A percentile compares a stretch with the other conserved stretches of the same genome.
phyloP scores from a whole-genome alignment of 768 basidiomycete genomes.

The Lyophyllum semitale region DNA sequence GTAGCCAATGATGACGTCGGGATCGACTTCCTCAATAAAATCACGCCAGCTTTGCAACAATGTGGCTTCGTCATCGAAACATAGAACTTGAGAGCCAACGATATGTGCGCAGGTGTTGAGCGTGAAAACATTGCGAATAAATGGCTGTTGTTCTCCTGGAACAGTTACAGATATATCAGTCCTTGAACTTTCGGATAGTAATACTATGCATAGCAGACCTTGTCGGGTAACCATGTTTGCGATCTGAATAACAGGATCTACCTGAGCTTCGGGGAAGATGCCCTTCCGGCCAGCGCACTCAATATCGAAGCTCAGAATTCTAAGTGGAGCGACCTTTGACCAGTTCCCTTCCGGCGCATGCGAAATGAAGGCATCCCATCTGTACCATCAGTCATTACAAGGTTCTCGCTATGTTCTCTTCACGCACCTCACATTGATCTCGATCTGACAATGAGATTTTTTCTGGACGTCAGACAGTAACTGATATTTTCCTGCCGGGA shows the following conservation, averaged over 20 bases:
- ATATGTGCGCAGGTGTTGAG: slow-evolving; percentile 94
- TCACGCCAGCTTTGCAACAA: slow-evolving; percentile 87
- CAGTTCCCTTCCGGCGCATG: slow-evolving; percentile 91
- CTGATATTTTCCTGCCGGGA: slow-evolving; percentile 80
- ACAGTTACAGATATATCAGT: slow-evolving; percentile 5
- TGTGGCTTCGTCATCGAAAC: slow-evolving; percentile 71
- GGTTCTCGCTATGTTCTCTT: not conserved
- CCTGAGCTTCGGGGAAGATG: slow-evolving; percentile 89
- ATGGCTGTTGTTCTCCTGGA: slow-evolving; percentile 87
- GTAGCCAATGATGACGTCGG: slow-evolving; percentile 96
- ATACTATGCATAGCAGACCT: slow-evolving; percentile 49
- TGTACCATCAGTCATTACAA: slow-evolving; percentile 27
- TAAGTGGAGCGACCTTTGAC: slow-evolving; percentile 89
- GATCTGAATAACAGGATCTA: slow-evolving; percentile 97
- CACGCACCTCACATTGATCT: slow-evolving; percentile 73
- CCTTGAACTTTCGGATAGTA: not conserved
- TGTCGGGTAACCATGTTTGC: slow-evolving; percentile 99
- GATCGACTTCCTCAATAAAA: slow-evolving; percentile 88
- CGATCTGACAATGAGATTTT: slow-evolving; percentile 86
- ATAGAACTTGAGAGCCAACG: slow-evolving; percentile 95
- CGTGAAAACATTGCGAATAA: slow-evolving; percentile 95
- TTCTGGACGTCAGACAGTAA: slow-evolving; percentile 58
- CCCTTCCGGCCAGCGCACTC: slow-evolving; percentile 98
- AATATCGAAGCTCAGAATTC: slow-evolving; percentile 97
- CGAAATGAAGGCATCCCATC: slow-evolving; percentile 85